Evolutionary conservation across 495 filamentous ascomycete genomes (phyloP).

Genomic region (Peziza echinospora): DNA sequence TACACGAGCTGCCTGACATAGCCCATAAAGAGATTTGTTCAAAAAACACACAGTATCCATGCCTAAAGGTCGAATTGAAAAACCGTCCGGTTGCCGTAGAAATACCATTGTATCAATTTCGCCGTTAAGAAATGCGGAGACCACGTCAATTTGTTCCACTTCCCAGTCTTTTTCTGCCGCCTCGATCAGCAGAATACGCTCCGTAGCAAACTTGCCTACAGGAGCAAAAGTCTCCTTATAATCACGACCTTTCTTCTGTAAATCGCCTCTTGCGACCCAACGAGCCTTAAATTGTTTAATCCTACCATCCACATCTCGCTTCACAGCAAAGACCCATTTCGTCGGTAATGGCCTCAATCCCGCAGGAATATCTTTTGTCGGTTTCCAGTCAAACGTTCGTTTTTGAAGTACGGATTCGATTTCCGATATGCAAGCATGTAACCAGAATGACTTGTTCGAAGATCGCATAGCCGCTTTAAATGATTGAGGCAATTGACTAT

Average conservation of each 20-base stretch:
- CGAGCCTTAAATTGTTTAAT: background rate
- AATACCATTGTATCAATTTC: background rate
- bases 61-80: too few relatives aligned
- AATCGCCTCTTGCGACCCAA: background rate
- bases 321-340: background rate
- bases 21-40: background rate
- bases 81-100: background rate
- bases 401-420: background rate
- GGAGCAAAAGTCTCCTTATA: background rate
- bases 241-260: background rate
- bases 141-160: slow-evolving; percentile 5
- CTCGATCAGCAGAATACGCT: slow-evolving; percentile 3
- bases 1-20: background rate
- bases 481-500: too few relatives aligned
- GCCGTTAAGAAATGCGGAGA: slow-evolving; percentile 7
- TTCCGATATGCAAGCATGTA: background rate
- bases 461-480: too few relatives aligned
- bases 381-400: background rate
- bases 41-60: too few relatives aligned
- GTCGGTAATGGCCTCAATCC: background rate
- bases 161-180: slow-evolving; percentile 1
- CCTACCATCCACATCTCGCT: background rate
- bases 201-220: background rate
- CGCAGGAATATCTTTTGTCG: background rate
- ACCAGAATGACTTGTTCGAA: background rate